Percentiles rank a stretch among this genome's conserved stretches.
Evolutionary conservation across 768 basidiomycete species (phyloP).

Genomic region (Boletus fagicola): DNA sequence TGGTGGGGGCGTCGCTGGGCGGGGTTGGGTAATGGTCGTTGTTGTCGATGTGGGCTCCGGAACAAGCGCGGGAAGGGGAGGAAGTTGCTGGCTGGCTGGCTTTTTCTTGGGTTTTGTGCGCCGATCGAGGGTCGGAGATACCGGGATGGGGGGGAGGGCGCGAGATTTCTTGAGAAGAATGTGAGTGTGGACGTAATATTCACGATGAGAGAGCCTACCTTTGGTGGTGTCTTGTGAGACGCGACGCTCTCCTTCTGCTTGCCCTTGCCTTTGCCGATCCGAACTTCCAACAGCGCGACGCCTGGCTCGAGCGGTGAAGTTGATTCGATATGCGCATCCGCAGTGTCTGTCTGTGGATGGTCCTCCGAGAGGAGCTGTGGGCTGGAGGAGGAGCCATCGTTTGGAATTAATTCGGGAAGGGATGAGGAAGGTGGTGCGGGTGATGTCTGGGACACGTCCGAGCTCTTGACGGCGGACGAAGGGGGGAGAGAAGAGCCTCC

Average conservation of each 20-base stretch:
- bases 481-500: constrained; percentile 21
- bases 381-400: constrained; percentile 65
- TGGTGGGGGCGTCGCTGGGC: constrained; percentile 37
- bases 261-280: constrained; percentile 14
- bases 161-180: constrained; percentile 34
- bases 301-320: constrained; percentile 17
- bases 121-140: constrained; percentile 47
- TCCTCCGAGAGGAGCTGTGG: constrained; percentile 43
- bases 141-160: constrained; percentile 41
- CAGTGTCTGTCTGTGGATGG: constrained; percentile 17
- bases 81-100: constrained; percentile 8
- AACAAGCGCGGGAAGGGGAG: constrained; percentile 28
- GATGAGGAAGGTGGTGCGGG: constrained; percentile 38
- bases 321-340: constrained; percentile 17
- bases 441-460: constrained; percentile 26
- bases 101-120: constrained; percentile 29
- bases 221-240: constrained; percentile 31
- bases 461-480: constrained; percentile 24
- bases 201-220: constrained; percentile 6
- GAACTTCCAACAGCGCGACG: constrained; percentile 7
- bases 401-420: constrained; percentile 63
- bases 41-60: constrained; percentile 20
- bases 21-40: constrained; percentile 14
- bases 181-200: not conserved
- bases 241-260: constrained; percentile 19